phyloP scores from a whole-genome alignment of 169 alveolate species.

The Cryptosporidium andersoni region DNA sequence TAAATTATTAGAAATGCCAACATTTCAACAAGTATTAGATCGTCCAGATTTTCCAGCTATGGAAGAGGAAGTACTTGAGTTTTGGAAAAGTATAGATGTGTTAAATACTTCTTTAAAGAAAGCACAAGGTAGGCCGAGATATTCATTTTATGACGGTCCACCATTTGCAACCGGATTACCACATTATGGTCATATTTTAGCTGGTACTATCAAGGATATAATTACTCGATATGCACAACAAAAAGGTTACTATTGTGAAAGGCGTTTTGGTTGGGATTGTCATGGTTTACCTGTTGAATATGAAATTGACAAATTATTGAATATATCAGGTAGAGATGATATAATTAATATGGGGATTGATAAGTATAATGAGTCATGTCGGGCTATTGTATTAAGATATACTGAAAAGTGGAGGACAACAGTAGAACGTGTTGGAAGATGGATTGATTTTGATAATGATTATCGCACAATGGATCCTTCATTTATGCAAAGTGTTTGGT shows the following conservation, averaged over 20 bases:
- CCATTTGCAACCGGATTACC: slow-evolving; percentile 99
- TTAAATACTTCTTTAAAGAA: slow-evolving; percentile 79
- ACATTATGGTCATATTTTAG: slow-evolving; percentile 99
- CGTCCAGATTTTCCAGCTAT: slow-evolving; percentile 87
- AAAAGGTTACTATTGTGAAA: slow-evolving; percentile 93
- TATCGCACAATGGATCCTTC: slow-evolving; percentile 97
- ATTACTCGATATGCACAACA: slow-evolving; percentile 97
- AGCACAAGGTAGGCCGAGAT: slow-evolving; percentile 86
- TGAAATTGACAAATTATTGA: slow-evolving; percentile 93
- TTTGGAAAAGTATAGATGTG: slow-evolving; percentile 87
- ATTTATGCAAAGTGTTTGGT: slow-evolving; percentile 98
- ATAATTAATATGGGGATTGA: slow-evolving; percentile 89
- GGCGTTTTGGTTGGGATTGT: slow-evolving; percentile 99
- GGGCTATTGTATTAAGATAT: slow-evolving; percentile 95
- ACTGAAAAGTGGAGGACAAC: slow-evolving; percentile 92
- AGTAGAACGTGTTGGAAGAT: slow-evolving; percentile 94
- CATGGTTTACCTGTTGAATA: slow-evolving; percentile 99
- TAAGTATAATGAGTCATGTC: slow-evolving; percentile 87
- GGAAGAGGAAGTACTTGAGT: slow-evolving; percentile 85
- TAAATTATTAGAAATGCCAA: slow-evolving; percentile 16
- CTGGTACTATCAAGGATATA: slow-evolving; percentile 99
- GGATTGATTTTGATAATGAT: slow-evolving; percentile 99
- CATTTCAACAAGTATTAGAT: slow-evolving; percentile 79
- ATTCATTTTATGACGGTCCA: slow-evolving; percentile 99
- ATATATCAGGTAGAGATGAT: slow-evolving; percentile 89